Evolutionary conservation across 148 eudicot species (phyloP).

Genomic region (Hydrangea macrophylla): DNA sequence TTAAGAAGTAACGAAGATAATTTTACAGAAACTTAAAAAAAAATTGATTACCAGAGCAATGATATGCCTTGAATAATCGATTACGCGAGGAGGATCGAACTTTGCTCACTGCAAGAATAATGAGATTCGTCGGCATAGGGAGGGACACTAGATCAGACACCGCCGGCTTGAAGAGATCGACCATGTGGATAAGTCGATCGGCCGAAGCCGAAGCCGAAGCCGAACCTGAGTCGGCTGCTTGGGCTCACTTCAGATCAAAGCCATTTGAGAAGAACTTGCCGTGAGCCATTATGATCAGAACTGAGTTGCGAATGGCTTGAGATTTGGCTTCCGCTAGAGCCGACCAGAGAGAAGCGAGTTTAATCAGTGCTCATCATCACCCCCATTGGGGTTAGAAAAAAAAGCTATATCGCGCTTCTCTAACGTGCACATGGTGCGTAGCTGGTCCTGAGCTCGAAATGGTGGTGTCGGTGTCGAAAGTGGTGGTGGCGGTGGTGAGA

Average conservation of each 20-base stretch:
- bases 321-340: constrained; percentile 27
- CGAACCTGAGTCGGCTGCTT: constrained; percentile 22
- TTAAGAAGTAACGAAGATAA: too few relatives aligned
- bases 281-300: constrained; percentile 28
- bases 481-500: too few relatives aligned
- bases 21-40: too few relatives aligned
- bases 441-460: too few relatives aligned
- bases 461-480: too few relatives aligned
- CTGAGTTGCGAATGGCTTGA: constrained; percentile 29
- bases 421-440: constrained; percentile 46
- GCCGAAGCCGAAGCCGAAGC: constrained; percentile 1
- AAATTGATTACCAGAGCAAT: too few relatives aligned
- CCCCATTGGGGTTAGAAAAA: constrained; percentile 44
- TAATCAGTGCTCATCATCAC: constrained; percentile 44
- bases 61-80: too few relatives aligned
- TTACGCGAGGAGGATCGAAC: too few relatives aligned
- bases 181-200: constrained; percentile 30
- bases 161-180: constrained; percentile 25
- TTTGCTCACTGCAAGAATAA: too few relatives aligned
- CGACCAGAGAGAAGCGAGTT: constrained; percentile 40
- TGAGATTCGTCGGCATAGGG: constrained; percentile 41
- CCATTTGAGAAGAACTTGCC: constrained; percentile 53
- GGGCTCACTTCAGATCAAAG: constrained; percentile 41
- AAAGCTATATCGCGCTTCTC: constrained; percentile 43
- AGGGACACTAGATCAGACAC: constrained; percentile 36